A percentile compares a stretch with the other conserved stretches of the same genome.
phyloP scores from a whole-genome alignment of 352 stramenopile species.

The Globisporangium echinulatum region DNA sequence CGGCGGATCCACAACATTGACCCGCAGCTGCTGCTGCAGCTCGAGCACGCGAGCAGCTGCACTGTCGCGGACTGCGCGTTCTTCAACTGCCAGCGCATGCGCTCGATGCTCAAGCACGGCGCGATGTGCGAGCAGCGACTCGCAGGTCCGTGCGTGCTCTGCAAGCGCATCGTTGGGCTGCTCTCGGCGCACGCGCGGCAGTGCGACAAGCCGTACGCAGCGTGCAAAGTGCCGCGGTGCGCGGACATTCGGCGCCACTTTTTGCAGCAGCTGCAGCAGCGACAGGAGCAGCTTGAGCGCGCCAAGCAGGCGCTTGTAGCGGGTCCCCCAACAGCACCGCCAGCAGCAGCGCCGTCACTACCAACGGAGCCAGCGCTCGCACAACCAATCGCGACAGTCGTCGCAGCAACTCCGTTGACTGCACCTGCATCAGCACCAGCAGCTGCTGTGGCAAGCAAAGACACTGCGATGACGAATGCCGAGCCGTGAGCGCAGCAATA shows the following conservation, averaged over 20 bases:
- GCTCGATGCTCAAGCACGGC: conserved; percentile 88
- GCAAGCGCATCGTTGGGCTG: conserved; percentile 81
- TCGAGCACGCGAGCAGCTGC: conserved; percentile 80
- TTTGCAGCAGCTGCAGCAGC: conserved; percentile 69
- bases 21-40: conserved; percentile 75
- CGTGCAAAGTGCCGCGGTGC: conserved; percentile 81
- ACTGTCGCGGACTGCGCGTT: conserved; percentile 65
- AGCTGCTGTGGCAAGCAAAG: too few relatives aligned
- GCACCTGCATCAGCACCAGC: too few relatives aligned
- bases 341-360: not conserved
- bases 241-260: conserved; percentile 83
- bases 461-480: too few relatives aligned
- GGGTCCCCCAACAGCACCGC: not conserved
- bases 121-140: conserved; percentile 78
- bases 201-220: conserved; percentile 68
- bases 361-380: too few relatives aligned
- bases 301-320: too few relatives aligned
- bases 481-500: too few relatives aligned
- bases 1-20: conserved; percentile 86
- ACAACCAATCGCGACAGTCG: too few relatives aligned
- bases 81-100: conserved; percentile 85
- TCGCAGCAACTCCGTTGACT: too few relatives aligned
- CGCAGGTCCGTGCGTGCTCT: conserved; percentile 72
- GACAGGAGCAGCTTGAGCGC: conserved; percentile 38
- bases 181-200: conserved; percentile 77